phyloP scores from a whole-genome alignment of 306 rosid species.

The Quercus parvula region DNA sequence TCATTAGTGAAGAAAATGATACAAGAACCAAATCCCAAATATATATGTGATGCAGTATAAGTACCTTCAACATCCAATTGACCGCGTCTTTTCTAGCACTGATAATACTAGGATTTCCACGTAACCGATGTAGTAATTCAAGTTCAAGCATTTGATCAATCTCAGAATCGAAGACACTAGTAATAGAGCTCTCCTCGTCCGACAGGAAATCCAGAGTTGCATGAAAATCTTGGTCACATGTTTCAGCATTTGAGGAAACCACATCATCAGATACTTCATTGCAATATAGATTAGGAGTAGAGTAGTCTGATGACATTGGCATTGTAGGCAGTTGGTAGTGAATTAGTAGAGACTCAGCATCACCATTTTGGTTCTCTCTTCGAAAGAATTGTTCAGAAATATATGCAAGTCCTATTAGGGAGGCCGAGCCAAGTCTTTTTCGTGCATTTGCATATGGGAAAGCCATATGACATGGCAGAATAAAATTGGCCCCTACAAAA shows the following conservation, averaged over 20 bases:
- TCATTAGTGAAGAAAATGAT: background rate
- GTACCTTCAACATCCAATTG: conserved; percentile 42
- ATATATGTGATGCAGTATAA: background rate
- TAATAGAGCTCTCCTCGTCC: conserved; percentile 21
- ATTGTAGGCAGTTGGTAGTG: conserved; percentile 14
- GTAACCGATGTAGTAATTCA: conserved; percentile 10
- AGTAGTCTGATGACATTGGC: conserved; percentile 21
- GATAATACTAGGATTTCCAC: conserved; percentile 5
- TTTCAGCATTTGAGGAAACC: conserved; percentile 23
- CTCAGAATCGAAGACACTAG: conserved; percentile 31
- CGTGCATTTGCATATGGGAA: background rate
- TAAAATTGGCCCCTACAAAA: conserved; percentile 16
- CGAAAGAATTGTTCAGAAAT: background rate
- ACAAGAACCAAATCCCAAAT: background rate
- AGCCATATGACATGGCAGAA: background rate
- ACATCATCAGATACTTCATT: conserved; percentile 26
- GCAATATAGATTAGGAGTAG: conserved; percentile 31
- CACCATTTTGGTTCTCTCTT: background rate
- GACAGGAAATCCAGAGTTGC: conserved; percentile 10
- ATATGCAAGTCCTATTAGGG: background rate
- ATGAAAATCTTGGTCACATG: background rate
- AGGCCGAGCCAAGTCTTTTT: background rate
- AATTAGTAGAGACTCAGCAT: background rate
- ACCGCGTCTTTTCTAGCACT: conserved; percentile 35
- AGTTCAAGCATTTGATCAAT: conserved; percentile 28